Evolutionary conservation across 2,329 filamentous ascomycete genomes (phyloP).

Genomic region (Aspergillus fumigatiaffinis): DNA sequence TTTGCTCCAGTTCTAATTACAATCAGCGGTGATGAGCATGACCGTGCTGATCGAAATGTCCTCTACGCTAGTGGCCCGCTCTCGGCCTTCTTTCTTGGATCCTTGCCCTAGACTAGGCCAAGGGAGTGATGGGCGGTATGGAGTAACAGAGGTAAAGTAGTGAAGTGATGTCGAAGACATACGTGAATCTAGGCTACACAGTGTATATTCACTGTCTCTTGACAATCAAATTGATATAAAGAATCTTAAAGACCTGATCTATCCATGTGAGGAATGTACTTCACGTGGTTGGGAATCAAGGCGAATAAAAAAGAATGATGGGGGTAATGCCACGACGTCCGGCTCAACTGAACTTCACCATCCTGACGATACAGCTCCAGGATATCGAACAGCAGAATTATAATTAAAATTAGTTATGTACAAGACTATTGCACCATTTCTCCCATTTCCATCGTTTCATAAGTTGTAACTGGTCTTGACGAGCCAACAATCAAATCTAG

Average conservation of each 20-base stretch:
- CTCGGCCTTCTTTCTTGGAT: too few species aligned
- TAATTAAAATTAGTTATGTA: constrained; percentile 36
- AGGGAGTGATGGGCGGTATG: too few species aligned
- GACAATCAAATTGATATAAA: background rate
- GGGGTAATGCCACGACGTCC: background rate
- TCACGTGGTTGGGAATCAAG: background rate
- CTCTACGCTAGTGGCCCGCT: background rate
- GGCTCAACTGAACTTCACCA: background rate
- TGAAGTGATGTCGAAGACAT: too few species aligned
- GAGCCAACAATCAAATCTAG: constrained; percentile 9
- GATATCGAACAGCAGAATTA: constrained; percentile 6
- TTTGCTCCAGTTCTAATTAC: background rate
- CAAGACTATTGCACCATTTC: constrained; percentile 20
- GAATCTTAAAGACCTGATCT: background rate
- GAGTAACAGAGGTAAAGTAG: too few species aligned
- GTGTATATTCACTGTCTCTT: background rate
- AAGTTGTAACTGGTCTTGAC: constrained; percentile 17
- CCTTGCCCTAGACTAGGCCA: too few species aligned
- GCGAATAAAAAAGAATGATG: background rate
- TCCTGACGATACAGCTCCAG: background rate
- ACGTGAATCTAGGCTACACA: too few species aligned
- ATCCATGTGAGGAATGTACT: background rate
- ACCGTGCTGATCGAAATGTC: background rate
- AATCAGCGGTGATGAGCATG: background rate
- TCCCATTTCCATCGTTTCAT: constrained; percentile 23